Base-by-base conservation (phyloP, 106 monocot species). In the Allium sativum region DNA sequence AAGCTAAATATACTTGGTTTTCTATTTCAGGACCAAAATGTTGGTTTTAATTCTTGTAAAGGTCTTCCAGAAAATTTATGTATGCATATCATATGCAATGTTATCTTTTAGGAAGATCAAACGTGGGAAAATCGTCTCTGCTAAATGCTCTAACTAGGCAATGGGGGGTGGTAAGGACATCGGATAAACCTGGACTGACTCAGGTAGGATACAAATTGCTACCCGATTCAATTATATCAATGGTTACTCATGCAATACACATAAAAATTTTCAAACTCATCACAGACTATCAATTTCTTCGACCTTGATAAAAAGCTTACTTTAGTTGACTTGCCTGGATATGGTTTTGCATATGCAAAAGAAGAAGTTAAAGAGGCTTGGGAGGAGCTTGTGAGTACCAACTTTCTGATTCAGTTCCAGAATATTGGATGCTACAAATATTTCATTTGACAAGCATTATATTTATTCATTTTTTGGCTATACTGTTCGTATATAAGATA, bases 311-410 rank as follows among this genome's bases (percentile, higher is more conserved):
- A 84, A 72, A 98, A 98, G 53, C 82, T 98, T 68, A 85, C 74
- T 56, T 73, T 98, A 17, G 98, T 98, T 70, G 98, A 98, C 75
- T 74, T 98, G 60, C 98, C 98, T 68, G 98, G 98, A 67, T 98
- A 98, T 85, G 98, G 98, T 55, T 98, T 98, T 84, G 98, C 98
- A 44, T 98, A 92, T 82, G 98, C 92, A 42, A 98, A 98, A 71
- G 92, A 88, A 45, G 98, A 98, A 76, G 88, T 92, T 44, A 92
- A 88, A 74, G 98, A 98, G 22, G 56, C 85, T 14, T 98, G 98
- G 98, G 88, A 98, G 65, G 98, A 98, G 64, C 98, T 98, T 69
- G 98, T 98, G 71, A 92, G 87, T 88, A 72, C 70, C 15, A 12
- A 71, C 18, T 43, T 48, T 52, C 21, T 40, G 43, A 46, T 31